Base-by-base conservation (phyloP, 352 stramenopile species). In the Hyaloperonospora arabidopsidis region DNA sequence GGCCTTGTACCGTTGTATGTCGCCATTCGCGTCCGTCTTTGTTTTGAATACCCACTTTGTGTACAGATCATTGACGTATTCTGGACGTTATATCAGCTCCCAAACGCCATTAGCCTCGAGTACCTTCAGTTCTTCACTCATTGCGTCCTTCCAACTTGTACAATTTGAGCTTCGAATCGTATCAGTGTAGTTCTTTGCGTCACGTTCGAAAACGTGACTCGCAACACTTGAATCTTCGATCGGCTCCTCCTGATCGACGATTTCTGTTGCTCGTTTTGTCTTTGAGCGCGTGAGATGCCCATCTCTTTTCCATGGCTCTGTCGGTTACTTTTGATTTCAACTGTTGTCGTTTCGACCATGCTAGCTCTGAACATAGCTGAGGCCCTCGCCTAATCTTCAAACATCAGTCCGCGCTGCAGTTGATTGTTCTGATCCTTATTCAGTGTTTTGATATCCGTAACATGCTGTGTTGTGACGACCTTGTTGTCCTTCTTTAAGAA, bases 21-120 rank as follows among this genome's bases (percentile, higher is more conserved):
- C 40, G 1, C 61, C 61, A 1, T 61, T 11, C 1, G 23, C 41
- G 32, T 65, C 29, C 1, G 10, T 46, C n/a, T 70, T 68, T 1
- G 58, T 68, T 29, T 68, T 70, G 35, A 32, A 52, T 1, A 74
- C 61, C 62, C 66, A 71, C 18, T 68, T 65, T 2, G 57, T 55
- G 23, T 62, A 57, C 19, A 74, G 48, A 32, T 10, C 4, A 32
- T 32, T 32, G 25, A 8, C 25, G 7, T 7, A 3, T 3, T 3
- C 25, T 8, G 8, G 25, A 8, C 4, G 25, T 4, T 32, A 10
- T 32, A 32, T 32, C 8, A 32, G 25, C 0, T 32, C 8, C 25
- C 25, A 32, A 4, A 8, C 25, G 8, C 25, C 25, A 8, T 32
- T 32, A 8, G 4, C 25, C 8, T 32, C 25, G 8, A 32, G 25